These are phyloP conservation scores for Aciculoconidium aculeatum DNA, from an alignment of 805 yeast genomes.

Conservation along the genomic window DNA sequence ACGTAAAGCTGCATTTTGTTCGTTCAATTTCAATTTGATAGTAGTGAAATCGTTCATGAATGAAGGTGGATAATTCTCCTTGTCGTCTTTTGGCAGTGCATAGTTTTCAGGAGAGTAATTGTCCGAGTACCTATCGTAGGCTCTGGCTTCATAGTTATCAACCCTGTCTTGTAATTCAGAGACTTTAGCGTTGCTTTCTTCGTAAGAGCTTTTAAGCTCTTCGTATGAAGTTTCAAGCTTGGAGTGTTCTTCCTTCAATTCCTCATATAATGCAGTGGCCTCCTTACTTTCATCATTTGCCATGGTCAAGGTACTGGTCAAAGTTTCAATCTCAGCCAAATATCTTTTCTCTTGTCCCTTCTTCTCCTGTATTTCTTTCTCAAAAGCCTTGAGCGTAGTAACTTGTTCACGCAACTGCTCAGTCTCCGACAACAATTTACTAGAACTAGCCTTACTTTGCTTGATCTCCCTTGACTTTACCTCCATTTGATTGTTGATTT, in stretches of 20 bases:
- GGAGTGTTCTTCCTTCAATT: conserved; percentile 20
- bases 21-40: conserved; percentile 48
- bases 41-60: conserved; percentile 40
- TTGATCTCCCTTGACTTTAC: conserved; percentile 18
- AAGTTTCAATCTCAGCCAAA: conserved; percentile 10
- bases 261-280: conserved; percentile 7
- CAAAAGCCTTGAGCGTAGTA: conserved; percentile 4
- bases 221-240: too few relatives aligned
- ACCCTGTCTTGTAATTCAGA: not conserved
- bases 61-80: conserved; percentile 34
- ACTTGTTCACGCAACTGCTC: conserved; percentile 8
- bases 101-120: not conserved
- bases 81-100: too few relatives aligned
- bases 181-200: too few relatives aligned
- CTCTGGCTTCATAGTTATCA: not conserved
- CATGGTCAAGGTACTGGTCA: conserved; percentile 6
- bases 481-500: conserved; percentile 13
- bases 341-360: conserved; percentile 4
- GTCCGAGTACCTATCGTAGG: not conserved
- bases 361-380: conserved; percentile 6
- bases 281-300: conserved; percentile 7
- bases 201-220: too few relatives aligned
- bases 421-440: conserved; percentile 11
- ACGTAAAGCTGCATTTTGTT: conserved; percentile 42
- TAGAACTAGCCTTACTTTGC: conserved; percentile 7